Evolutionary conservation across 306 rosid genomes (phyloP), one percentile per base, ranked within the genome.

Genomic region (Corylus heterophylla): DNA sequence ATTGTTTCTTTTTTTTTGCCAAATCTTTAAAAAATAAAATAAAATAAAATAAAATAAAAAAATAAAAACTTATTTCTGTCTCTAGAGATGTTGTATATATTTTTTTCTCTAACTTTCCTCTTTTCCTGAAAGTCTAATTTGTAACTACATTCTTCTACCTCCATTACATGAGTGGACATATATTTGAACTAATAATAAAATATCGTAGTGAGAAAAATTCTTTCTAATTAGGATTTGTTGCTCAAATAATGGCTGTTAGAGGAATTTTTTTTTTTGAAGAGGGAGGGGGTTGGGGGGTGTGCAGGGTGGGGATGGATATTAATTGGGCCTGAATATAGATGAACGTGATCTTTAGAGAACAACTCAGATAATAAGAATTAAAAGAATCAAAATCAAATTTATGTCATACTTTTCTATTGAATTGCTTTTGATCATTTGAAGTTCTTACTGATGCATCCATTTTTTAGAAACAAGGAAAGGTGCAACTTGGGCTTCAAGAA

Each of bases 401-500:
- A 13, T 29, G 14, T 45, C 18, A 54, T 31, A 10, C 69, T 42
- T 42, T 71, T 56, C 74, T 44, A 7, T 54, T 51, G 22, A 59
- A 61, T 58, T 78, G 58, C 71, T 79, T 62, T 77, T 49, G 59
- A 71, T 20, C 80, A 42, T 71, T 54, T 49, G 68, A 54, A 58
- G 50, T 58, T 61, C 55, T 64, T 79, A 68, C 78, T 78, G 64
- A 64, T 75, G 76, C 74, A 68, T 81, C 75, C 74, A 71, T 82
- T 58, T 80, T 42, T 71, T 86, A 90, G 99, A 95, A 95, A 79
- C 96, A 89, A 73, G 88, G 64, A 78, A 95, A 83, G 84, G 93
- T 91, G 80, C 87, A 82, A 75, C 74, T 77, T 73, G 92, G 90
- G 69, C 84, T 87, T 71, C 85, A 74, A 83, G 91, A 90, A 80